Percentiles rank a stretch among this genome's conserved stretches.
phyloP scores from a whole-genome alignment of 1,284 basidiomycete genomes.

The Mycocalia duriaeana region DNA sequence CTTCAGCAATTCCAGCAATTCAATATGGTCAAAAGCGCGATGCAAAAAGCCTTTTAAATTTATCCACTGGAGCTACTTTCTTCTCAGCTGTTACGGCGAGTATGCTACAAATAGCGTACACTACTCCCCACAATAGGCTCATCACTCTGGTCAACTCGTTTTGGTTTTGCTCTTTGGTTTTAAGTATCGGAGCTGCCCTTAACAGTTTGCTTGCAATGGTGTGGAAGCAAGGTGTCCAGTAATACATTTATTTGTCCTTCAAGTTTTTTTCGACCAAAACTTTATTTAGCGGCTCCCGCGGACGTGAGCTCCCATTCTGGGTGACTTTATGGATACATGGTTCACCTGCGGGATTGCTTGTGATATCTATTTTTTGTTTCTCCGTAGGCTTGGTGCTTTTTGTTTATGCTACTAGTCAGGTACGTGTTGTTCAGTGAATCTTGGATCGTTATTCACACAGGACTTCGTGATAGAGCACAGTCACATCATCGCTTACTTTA shows the following conservation, averaged over 20 bases:
- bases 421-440: constrained; percentile 13
- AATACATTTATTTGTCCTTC: constrained; percentile 24
- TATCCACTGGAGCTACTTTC: constrained; percentile 73
- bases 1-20: constrained; percentile 54
- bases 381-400: constrained; percentile 66
- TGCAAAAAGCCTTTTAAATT: constrained; percentile 61
- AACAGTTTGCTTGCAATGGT: constrained; percentile 69
- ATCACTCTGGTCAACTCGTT: constrained; percentile 60
- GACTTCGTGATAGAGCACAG: constrained; percentile 33
- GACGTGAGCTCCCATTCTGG: constrained; percentile 59
- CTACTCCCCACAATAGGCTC: constrained; percentile 21
- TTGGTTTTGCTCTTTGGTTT: constrained; percentile 72
- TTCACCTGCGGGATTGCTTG: constrained; percentile 70
- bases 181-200: constrained; percentile 71
- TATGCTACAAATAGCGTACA: constrained; percentile 63
- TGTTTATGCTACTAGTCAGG: constrained; percentile 59
- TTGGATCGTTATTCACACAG: neutral
- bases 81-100: constrained; percentile 74
- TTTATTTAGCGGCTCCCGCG: neutral
- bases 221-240: constrained; percentile 80
- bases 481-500: constrained; percentile 68
- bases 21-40: constrained; percentile 71
- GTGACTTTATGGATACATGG: constrained; percentile 76
- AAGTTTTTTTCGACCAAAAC: neutral
- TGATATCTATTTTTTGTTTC: constrained; percentile 68